phyloP scores from a whole-genome alignment of 257 asterid species.

The Solanum lignicaule region DNA sequence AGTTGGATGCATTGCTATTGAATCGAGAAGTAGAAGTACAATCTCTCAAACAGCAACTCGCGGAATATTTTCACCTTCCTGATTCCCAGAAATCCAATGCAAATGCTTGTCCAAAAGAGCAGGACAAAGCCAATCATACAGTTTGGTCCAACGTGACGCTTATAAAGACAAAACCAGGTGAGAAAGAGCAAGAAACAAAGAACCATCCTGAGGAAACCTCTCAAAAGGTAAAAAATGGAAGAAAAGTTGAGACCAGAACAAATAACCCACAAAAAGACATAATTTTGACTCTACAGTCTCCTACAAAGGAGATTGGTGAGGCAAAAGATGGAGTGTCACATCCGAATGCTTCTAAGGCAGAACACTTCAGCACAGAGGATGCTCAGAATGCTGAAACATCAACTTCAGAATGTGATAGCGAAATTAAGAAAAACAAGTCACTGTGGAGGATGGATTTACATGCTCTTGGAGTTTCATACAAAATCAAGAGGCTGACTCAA shows the following conservation, averaged over 20 bases:
- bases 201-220: slow-evolving; percentile 13
- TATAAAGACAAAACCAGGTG: slow-evolving; percentile 41
- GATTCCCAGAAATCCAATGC: slow-evolving; percentile 42
- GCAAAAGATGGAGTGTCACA: slow-evolving; percentile 9
- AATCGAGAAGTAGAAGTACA: slow-evolving; percentile 58
- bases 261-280: slow-evolving; percentile 43
- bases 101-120: slow-evolving; percentile 25
- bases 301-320: slow-evolving; percentile 27
- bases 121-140: slow-evolving; percentile 24
- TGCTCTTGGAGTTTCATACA: slow-evolving; percentile 84
- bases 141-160: slow-evolving; percentile 74
- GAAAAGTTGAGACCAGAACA: slow-evolving; percentile 9
- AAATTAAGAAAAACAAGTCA: slow-evolving; percentile 21
- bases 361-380: slow-evolving; percentile 17
- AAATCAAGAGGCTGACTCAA: slow-evolving; percentile 92
- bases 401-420: slow-evolving; percentile 18
- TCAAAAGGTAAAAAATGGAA: slow-evolving; percentile 15
- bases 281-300: slow-evolving; percentile 44
- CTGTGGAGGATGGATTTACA: slow-evolving; percentile 71
- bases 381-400: slow-evolving; percentile 23
- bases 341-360: slow-evolving; percentile 22
- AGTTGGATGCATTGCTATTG: slow-evolving; percentile 37
- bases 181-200: slow-evolving; percentile 38
- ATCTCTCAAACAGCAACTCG: slow-evolving; percentile 47
- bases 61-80: slow-evolving; percentile 35